Conservation (phyloP, 257 asterid genomes). For the Scutellaria galericulata region DNA sequence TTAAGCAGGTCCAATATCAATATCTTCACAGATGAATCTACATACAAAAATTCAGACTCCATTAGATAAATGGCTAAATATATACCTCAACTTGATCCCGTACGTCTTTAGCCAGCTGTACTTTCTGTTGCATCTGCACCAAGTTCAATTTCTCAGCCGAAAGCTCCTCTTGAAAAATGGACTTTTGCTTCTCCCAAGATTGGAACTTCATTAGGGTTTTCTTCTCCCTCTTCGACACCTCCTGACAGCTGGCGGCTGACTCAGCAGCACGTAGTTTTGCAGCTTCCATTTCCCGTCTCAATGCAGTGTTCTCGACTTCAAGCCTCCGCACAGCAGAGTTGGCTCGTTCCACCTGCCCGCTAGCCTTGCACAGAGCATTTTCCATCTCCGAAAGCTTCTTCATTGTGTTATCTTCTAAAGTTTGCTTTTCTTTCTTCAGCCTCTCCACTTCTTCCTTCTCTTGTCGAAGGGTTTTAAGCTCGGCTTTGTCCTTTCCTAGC, state of each 20-base stretch:
- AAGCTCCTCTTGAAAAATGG: slow-evolving; percentile 73
- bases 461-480: slow-evolving; percentile 85
- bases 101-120: slow-evolving; percentile 64
- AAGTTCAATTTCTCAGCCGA: slow-evolving; percentile 58
- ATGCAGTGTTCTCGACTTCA: slow-evolving; percentile 64
- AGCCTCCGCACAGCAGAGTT: slow-evolving; percentile 77
- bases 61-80: slow-evolving; percentile 31
- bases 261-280: slow-evolving; percentile 75
- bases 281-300: slow-evolving; percentile 84
- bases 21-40: slow-evolving; percentile 24
- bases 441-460: slow-evolving; percentile 93
- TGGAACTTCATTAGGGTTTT: slow-evolving; percentile 65
- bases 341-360: slow-evolving; percentile 85
- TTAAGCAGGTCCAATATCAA: slow-evolving; percentile 30
- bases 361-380: slow-evolving; percentile 77
- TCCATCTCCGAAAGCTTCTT: slow-evolving; percentile 90
- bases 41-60: slow-evolving; percentile 15
- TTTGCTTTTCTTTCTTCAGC: slow-evolving; percentile 84
- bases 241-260: slow-evolving; percentile 77
- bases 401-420: slow-evolving; percentile 73
- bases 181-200: slow-evolving; percentile 92
- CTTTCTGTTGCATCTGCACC: slow-evolving; percentile 54
- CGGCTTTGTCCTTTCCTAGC: slow-evolving; percentile 85
- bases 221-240: slow-evolving; percentile 82
- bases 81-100: slow-evolving; percentile 80